Base-by-base conservation (phyloP, 2,329 filamentous ascomycete species). In the Talaromyces albobiverticillius region DNA sequence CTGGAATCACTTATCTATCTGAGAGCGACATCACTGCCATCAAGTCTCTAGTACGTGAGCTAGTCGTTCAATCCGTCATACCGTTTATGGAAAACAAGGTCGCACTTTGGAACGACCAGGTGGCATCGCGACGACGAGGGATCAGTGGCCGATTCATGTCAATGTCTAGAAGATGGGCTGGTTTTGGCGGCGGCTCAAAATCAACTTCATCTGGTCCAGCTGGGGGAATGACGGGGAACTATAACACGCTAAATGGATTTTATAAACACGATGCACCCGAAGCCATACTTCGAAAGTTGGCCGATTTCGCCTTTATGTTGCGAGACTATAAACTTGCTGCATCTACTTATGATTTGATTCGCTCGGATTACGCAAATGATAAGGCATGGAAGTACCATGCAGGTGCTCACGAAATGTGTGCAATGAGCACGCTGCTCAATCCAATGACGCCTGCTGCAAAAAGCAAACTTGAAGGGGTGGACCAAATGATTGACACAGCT, bases 351-450 rank as follows among this genome's bases (percentile, higher is more conserved):
- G 93, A 99, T 54, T 81, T 99, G 4, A 75, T 99, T 8, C 84
- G 90, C 51, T 83, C 86, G 7, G 95, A 99, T 69, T 99, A 93
- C 70, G 86, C 85, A 66, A 94, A 94, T 67, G 92, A 96, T 68
- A 97, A 97, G 71, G 95, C 94, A 1, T 99, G 94, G 94, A 90
- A 85, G 63, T 89, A 97, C 66, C 90, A 96, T 67, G 94, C 94
- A 0, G 93, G 89, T 3, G 88, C 89, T 1, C 93, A 95, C 69
- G 94, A 99, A 76, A 97, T 99, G 93, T 87, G 89, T 26, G 92
- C 90, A 4, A 76, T 96, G 11, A 90, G 89, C 63, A 83, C 90
- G 38, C 81, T 99, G 31, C 80, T 99, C 57, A 86, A 87, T 63
- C 85, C 89, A 0, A 83, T 88, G 57, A 81, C 82, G 14, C 77